Base-by-base conservation (phyloP, 257 asterid genomes). In the Capsicum chinense region DNA sequence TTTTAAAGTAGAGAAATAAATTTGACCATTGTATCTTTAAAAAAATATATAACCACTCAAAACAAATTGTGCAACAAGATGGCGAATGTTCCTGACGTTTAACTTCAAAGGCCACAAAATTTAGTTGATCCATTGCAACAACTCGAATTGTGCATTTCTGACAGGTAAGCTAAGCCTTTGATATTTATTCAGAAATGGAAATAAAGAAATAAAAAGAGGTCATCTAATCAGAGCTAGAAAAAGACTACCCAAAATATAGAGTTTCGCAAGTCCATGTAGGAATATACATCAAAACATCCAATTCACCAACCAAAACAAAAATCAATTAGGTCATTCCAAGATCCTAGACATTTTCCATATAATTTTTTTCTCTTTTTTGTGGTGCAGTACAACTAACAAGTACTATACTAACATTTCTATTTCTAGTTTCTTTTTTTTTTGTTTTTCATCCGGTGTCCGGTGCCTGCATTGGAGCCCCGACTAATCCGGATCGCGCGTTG, bases 101-200 rank as follows among this genome's bases (percentile, higher is more conserved):
- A 21, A 81, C 76, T 60, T 42, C 50, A 66, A 59, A 58, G 26
- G 62, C 84, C 84, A 81, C 76, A 81, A 81, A 59, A 42, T 16
- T 15, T 5, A 44, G 26, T 15, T 12, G 2, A 26, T 8, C 6
- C 8, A 19, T 64, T 56, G 19, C 74, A 47, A 68, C 85, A 84
- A 74, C 84, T 66, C 57, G 74, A 71, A 21, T 62, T 3, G 39
- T 81, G 71, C 85, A 88, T 81, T 84, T 82, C 86, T 37, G 79
- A 88, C 92, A 88, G 90, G 89, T 87, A 86, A 86, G 84, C 66
- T 60, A 7, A 26, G 44, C 63, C 48, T 52, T 76, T 47, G 13
- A 74, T 17, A 62, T 62, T 44, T 83, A 13, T 10, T 17, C 17
- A 84, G 14, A 39, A 84, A 59, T 73, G 66, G 33, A 58, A 62